Conservation (phyloP, 1,284 basidiomycete species). For the Sanguinoderma infundibulare region DNA sequence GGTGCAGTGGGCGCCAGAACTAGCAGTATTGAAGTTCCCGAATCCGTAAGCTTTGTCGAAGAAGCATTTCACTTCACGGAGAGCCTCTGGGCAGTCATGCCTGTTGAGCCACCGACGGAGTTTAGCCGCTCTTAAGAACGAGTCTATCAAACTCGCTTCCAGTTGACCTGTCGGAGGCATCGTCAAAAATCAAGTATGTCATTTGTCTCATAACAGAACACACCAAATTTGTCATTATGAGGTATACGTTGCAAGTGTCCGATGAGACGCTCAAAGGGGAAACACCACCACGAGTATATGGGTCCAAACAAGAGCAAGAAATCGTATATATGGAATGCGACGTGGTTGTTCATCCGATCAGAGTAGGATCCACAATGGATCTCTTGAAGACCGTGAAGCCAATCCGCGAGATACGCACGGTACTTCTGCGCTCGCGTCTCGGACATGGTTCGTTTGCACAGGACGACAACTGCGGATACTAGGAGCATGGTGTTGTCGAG, state of each 20-base stretch:
- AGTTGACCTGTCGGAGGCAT: constrained; percentile 1
- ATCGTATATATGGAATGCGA: constrained; percentile 38
- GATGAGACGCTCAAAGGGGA: constrained; percentile 40
- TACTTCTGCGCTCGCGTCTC: constrained; percentile 16
- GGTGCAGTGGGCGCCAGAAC: neutral
- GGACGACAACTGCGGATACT: constrained; percentile 26
- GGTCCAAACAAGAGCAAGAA: constrained; percentile 41
- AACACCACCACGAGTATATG: constrained; percentile 40
- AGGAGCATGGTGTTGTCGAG: constrained; percentile 36
- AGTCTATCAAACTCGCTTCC: constrained; percentile 4
- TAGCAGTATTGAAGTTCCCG: neutral
- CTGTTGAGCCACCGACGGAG: constrained; percentile 5
- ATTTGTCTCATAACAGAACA: neutral
- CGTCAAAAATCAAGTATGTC: neutral
- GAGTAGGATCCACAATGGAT: constrained; percentile 25
- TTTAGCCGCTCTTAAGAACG: constrained; percentile 1
- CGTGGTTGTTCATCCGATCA: constrained; percentile 25
- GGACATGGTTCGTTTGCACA: neutral
- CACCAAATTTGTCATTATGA: constrained; percentile 8
- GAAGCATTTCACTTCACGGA: neutral
- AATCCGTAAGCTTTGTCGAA: neutral
- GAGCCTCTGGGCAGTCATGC: constrained; percentile 1
- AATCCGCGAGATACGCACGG: constrained; percentile 22
- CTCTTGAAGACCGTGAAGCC: constrained; percentile 27
- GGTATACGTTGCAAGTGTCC: constrained; percentile 23